Evolutionary conservation across 2,329 filamentous ascomycete genomes (phyloP).

Genomic region (Triangularia verruculosa): DNA sequence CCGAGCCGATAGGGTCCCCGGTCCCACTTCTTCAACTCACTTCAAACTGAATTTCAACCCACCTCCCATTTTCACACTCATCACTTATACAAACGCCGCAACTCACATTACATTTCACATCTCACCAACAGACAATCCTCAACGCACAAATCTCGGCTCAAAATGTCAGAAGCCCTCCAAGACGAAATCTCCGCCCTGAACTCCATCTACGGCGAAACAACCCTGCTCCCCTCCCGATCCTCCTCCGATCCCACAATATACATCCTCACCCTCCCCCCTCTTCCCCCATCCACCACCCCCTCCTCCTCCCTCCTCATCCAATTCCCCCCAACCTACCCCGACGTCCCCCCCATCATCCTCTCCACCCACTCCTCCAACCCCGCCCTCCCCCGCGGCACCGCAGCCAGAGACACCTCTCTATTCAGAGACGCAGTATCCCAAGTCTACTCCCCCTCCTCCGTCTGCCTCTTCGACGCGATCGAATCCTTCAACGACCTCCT

Average conservation of each 20-base stretch:
- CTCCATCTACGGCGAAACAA: constrained; percentile 74
- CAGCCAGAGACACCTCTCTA: constrained; percentile 65
- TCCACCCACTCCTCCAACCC: constrained; percentile 76
- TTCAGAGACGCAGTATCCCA: constrained; percentile 64
- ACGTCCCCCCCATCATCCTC: constrained; percentile 67
- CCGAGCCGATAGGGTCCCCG: not conserved
- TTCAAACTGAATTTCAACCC: not conserved
- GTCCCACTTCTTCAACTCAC: not conserved
- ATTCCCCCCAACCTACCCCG: constrained; percentile 74
- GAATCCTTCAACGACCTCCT: constrained; percentile 61
- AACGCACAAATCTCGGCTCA: not conserved
- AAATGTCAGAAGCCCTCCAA: constrained; percentile 57
- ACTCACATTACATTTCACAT: not conserved
- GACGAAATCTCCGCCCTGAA: constrained; percentile 82
- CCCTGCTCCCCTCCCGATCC: constrained; percentile 43
- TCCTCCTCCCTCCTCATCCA: constrained; percentile 58
- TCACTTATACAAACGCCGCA: not conserved
- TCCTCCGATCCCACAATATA: constrained; percentile 42
- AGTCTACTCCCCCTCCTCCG: constrained; percentile 70
- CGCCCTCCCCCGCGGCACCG: constrained; percentile 63
- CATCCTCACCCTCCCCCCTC: constrained; percentile 62
- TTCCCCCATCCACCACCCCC: constrained; percentile 38
- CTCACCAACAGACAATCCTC: not conserved
- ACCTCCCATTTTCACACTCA: not conserved
- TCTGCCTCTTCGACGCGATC: constrained; percentile 89